These are phyloP conservation scores for Mesostigma viride DNA, from an alignment of 139 green algal species.

Conservation along the genomic window DNA sequence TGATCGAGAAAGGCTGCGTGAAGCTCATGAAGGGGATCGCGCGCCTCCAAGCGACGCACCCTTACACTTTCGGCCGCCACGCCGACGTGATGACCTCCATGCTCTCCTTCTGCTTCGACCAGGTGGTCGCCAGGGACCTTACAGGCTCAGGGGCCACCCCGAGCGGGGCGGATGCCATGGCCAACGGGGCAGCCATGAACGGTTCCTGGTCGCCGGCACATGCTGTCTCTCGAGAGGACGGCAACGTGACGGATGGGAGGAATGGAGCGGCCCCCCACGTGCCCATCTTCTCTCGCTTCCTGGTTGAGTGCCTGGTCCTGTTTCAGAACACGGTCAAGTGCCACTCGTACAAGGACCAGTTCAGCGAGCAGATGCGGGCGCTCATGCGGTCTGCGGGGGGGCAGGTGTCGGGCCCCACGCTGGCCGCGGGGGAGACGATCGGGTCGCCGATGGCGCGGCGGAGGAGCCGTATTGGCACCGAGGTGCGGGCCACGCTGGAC, in stretches of 20 bases:
- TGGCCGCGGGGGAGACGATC: too few species aligned
- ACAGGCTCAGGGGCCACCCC: too few species aligned
- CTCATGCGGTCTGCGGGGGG: too few species aligned
- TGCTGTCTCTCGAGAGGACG: too few species aligned
- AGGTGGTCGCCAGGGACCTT: too few species aligned
- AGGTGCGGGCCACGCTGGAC: slow-evolving; percentile 7
- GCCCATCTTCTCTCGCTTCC: slow-evolving; percentile 29
- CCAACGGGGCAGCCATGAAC: too few species aligned
- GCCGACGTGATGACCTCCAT: slow-evolving; percentile 46
- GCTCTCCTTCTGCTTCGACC: slow-evolving; percentile 46
- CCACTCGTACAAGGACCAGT: slow-evolving; percentile 19
- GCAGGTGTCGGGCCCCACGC: too few species aligned
- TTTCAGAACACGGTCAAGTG: slow-evolving; percentile 39
- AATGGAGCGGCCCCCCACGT: background rate
- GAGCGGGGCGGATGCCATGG: too few species aligned
- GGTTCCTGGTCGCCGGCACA: too few species aligned
- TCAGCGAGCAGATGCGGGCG: too few species aligned
- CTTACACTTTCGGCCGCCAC: slow-evolving; percentile 58
- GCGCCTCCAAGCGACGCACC: slow-evolving; percentile 61
- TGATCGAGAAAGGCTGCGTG: slow-evolving; percentile 39
- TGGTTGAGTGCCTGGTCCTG: slow-evolving; percentile 47
- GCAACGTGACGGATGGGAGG: too few species aligned
- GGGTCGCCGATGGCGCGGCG: background rate
- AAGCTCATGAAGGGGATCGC: slow-evolving; percentile 69
- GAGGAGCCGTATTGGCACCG: slow-evolving; percentile 4